These are phyloP conservation scores for Lachnellula cervina DNA, from an alignment of 2,329 filamentous ascomycete species.

Conservation along the genomic window DNA sequence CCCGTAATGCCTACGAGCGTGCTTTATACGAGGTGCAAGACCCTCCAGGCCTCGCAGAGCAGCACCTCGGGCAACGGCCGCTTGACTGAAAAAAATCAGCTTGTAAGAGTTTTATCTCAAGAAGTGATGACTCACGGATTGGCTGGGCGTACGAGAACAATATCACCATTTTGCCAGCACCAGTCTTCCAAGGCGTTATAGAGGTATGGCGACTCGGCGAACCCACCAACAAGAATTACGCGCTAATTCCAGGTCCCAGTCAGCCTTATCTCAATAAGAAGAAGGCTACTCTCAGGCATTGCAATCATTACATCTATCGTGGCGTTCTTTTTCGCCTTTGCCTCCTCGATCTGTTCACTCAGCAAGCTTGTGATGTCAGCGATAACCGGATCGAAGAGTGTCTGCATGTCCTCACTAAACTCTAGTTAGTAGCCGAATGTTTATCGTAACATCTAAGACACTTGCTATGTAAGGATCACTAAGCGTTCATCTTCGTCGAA, in stretches of 20 bases:
- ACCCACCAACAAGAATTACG: constrained; percentile 18
- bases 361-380: constrained; percentile 16
- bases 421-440: background rate
- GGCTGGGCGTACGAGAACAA: constrained; percentile 15
- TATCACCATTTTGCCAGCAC: constrained; percentile 18
- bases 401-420: constrained; percentile 19
- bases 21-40: constrained; percentile 8
- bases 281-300: background rate
- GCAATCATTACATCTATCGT: constrained; percentile 14
- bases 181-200: constrained; percentile 13
- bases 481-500: constrained; percentile 15
- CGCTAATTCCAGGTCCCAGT: constrained; percentile 4
- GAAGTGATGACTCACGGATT: constrained; percentile 12
- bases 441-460: background rate
- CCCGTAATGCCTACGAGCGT: constrained; percentile 13
- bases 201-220: constrained; percentile 19
- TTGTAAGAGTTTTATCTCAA: background rate
- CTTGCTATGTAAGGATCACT: constrained; percentile 19
- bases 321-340: constrained; percentile 3
- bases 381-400: constrained; percentile 24
- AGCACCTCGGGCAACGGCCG: constrained; percentile 19
- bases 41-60: constrained; percentile 15
- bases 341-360: constrained; percentile 16
- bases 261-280: too few species aligned
- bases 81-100: constrained; percentile 14